Evolutionary conservation across 2,329 filamentous ascomycete species (phyloP).

Genomic region (Eutypella sp.): DNA sequence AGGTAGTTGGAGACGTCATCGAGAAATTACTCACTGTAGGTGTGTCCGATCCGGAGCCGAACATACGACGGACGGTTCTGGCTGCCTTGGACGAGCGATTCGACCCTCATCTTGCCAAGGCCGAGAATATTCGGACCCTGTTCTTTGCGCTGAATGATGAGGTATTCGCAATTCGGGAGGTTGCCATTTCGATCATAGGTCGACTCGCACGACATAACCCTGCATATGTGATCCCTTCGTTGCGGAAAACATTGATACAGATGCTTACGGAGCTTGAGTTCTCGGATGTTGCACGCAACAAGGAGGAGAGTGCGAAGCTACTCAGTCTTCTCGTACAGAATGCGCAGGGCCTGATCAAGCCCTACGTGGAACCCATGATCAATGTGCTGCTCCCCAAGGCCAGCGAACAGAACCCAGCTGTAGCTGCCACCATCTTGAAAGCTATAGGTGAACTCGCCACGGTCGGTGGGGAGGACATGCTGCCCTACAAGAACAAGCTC

Average conservation of each 20-base stretch:
- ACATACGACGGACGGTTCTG: conserved; percentile 84
- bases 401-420: conserved; percentile 75
- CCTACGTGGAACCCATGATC: conserved; percentile 96
- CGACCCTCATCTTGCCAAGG: conserved; percentile 92
- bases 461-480: conserved; percentile 91
- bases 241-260: conserved; percentile 93
- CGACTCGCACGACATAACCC: conserved; percentile 87
- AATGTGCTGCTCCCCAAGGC: conserved; percentile 91
- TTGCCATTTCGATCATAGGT: conserved; percentile 93
- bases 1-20: conserved; percentile 96
- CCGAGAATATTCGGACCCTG: conserved; percentile 91
- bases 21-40: conserved; percentile 93
- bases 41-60: conserved; percentile 84
- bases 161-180: conserved; percentile 85
- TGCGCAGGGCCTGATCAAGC: conserved; percentile 87
- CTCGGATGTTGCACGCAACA: conserved; percentile 87
- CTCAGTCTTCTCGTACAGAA: conserved; percentile 91
- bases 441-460: conserved; percentile 92
- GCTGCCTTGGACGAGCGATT: conserved; percentile 89
- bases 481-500: conserved; percentile 80
- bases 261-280: conserved; percentile 95
- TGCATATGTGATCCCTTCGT: conserved; percentile 92
- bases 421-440: conserved; percentile 90
- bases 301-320: conserved; percentile 92
- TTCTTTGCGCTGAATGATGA: conserved; percentile 97